Evolutionary conservation across 1,284 basidiomycete species (phyloP).

Genomic region (Inonotus obliquus): DNA sequence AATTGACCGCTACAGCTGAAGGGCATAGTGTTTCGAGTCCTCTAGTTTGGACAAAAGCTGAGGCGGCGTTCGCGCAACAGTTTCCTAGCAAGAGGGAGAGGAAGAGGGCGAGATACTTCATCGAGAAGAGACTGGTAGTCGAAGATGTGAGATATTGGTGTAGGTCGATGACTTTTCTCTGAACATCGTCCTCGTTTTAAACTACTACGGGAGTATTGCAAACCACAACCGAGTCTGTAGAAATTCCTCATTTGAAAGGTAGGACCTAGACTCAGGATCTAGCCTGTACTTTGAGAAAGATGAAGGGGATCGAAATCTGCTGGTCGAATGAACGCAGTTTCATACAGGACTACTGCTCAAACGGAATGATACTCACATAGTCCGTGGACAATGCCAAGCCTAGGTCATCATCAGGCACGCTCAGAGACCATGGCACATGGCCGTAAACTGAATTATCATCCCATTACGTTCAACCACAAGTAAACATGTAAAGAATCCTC

Average conservation of each 20-base stretch:
- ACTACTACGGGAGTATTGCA: not conserved
- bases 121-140: not conserved
- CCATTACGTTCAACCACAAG: not conserved
- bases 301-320: too few relatives aligned
- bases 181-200: not conserved
- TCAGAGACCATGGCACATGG: not conserved
- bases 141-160: not conserved
- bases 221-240: too few relatives aligned
- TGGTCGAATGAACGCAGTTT: too few relatives aligned
- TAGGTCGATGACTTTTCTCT: not conserved
- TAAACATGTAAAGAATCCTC: not conserved
- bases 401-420: not conserved
- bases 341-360: not conserved
- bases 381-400: not conserved
- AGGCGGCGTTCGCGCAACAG: constrained; percentile 1
- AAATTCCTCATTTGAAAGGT: too few relatives aligned
- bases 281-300: too few relatives aligned
- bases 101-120: constrained; percentile 9
- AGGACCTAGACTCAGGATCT: too few relatives aligned
- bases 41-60: not conserved
- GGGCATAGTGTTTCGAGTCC: constrained; percentile 11
- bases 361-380: not conserved
- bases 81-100: constrained; percentile 1
- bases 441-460: not conserved
- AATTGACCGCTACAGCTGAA: constrained; percentile 9